These are phyloP conservation scores for Penicillium polonicum DNA, from an alignment of 2,329 filamentous ascomycete species.

Conservation along the genomic window DNA sequence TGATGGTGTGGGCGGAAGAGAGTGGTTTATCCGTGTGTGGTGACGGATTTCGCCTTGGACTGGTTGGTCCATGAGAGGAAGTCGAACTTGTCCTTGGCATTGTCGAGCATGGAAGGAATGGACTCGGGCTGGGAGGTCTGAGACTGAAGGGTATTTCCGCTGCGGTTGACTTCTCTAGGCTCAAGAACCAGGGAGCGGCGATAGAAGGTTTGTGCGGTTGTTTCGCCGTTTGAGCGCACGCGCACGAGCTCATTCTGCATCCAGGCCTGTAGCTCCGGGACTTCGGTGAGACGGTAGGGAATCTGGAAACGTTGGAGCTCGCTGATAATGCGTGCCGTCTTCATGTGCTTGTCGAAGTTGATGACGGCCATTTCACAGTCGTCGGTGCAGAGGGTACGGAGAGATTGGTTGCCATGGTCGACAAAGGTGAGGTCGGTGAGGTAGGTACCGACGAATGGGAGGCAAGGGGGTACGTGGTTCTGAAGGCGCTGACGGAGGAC, in stretches of 20 bases:
- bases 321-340: slow-evolving; percentile 91
- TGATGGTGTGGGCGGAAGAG: background rate
- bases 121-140: slow-evolving; percentile 26
- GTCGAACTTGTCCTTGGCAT: slow-evolving; percentile 53
- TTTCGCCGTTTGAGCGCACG: slow-evolving; percentile 65
- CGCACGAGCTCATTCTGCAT: slow-evolving; percentile 76
- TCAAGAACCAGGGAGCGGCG: slow-evolving; percentile 82
- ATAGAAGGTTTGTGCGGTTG: slow-evolving; percentile 68
- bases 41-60: slow-evolving; percentile 43
- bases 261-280: slow-evolving; percentile 92
- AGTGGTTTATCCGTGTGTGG: slow-evolving; percentile 32
- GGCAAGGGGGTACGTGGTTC: slow-evolving; percentile 82
- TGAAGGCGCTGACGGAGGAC: slow-evolving; percentile 78
- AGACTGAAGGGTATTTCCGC: slow-evolving; percentile 21
- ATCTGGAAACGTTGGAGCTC: slow-evolving; percentile 96
- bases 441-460: slow-evolving; percentile 95
- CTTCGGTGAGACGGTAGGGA: slow-evolving; percentile 76
- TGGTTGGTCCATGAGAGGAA: slow-evolving; percentile 53
- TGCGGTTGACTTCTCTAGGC: slow-evolving; percentile 50
- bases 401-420: slow-evolving; percentile 87
- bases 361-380: slow-evolving; percentile 72
- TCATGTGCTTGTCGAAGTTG: slow-evolving; percentile 96
- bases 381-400: slow-evolving; percentile 70
- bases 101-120: slow-evolving; percentile 37
- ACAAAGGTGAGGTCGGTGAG: slow-evolving; percentile 95